phyloP scores from a whole-genome alignment of 768 basidiomycete species.

The Psilocybe subaeruginosa region DNA sequence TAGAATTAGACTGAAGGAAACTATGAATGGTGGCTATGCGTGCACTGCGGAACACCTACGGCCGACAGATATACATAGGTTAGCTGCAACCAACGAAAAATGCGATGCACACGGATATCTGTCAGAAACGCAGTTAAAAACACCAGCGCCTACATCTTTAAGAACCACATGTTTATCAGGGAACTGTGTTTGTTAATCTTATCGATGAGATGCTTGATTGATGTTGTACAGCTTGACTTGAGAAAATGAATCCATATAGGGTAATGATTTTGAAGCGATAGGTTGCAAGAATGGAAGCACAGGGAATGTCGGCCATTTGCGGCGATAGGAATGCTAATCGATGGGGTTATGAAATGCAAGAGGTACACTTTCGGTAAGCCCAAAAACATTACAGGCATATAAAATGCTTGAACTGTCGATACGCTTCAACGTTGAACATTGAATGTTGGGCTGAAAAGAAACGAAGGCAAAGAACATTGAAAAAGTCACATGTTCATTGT shows the following conservation, averaged over 20 bases:
- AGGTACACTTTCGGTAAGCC: too few relatives aligned
- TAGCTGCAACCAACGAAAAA: background rate
- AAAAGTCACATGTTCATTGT: slow-evolving; percentile 7
- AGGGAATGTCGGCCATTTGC: slow-evolving; percentile 6
- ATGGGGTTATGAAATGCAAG: background rate
- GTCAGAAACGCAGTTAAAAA: slow-evolving; percentile 9
- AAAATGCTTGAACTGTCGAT: background rate
- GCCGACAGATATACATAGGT: background rate
- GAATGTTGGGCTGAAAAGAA: background rate
- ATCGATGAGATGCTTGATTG: slow-evolving; percentile 18
- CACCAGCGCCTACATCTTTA: slow-evolving; percentile 14
- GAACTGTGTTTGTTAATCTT: slow-evolving; percentile 7
- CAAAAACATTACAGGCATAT: background rate
- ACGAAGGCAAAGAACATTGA: background rate
- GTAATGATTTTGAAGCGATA: slow-evolving; percentile 9
- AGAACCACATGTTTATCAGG: background rate
- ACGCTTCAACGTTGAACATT: background rate
- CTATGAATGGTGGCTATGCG: background rate
- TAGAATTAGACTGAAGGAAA: too few relatives aligned
- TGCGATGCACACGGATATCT: slow-evolving; percentile 9
- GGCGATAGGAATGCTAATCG: slow-evolving; percentile 6
- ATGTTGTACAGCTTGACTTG: slow-evolving; percentile 11
- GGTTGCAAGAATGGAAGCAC: slow-evolving; percentile 18
- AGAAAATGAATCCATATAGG: slow-evolving; percentile 17
- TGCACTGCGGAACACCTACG: background rate